Base-by-base conservation (phyloP, 306 rosid species). In the Malus sieversii region DNA sequence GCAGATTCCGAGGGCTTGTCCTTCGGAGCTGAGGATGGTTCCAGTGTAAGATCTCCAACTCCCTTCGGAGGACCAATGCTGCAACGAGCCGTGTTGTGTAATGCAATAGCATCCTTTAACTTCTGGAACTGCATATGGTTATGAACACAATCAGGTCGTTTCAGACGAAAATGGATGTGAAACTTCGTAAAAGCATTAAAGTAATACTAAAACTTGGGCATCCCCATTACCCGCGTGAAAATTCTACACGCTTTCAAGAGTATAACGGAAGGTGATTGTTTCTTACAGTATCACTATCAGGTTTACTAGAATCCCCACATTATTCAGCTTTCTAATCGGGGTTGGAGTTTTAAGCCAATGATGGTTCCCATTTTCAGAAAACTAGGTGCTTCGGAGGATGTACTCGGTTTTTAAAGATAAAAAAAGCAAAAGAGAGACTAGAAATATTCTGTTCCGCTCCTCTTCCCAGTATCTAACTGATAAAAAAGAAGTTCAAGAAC, bases 41-140 rank as follows among this genome's bases (percentile, higher is more conserved):
- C 90, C 48, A 78, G 52, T 73, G 55, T 51, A 75, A 95, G 78
- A 83, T 92, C 95, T 35, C 91, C 97, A 51, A 90, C 85, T 64
- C 92, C 93, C 80, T 48, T 82, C 0, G 97, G 90, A 33, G 97
- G 96, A 73, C 99, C 99, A 58, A 96, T 96, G 88, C 98, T 96
- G 96, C 98, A 92, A 55, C 99, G 89, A 75, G 88, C 98, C 23
- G 99, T 96, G 88, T 86, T 96, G 85, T 96, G 99, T 61, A 72
- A 86, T 85, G 72, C 55, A 58, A 96, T 88, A 62, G 99, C 98
- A 61, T 96, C 99, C 88, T 92, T 96, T 83, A 96, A 84, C 81
- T 89, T 96, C 87, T 96, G 99, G 82, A 96, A 90, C 99, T 96
- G 97, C 72, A 80, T 3, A 70, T 2, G 59, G 10, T 66, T 29